Evolutionary conservation across 176 grass and related monocot genomes (phyloP), one percentile per base, ranked within the genome.

Genomic region (Aegilops sharonensis): DNA sequence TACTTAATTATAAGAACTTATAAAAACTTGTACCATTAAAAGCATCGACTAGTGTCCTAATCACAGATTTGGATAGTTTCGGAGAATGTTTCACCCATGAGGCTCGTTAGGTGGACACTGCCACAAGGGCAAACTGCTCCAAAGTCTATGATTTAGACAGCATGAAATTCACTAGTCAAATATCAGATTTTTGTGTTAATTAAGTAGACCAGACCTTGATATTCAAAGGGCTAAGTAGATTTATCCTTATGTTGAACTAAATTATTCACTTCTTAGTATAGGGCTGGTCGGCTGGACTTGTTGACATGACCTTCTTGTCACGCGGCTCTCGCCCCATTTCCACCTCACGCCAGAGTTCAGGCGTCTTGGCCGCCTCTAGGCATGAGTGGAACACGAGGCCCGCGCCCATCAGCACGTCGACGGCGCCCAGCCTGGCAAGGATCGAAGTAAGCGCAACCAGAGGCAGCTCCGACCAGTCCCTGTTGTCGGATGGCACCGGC

Each of bases 331-430:
- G 12, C 30, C 29, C 5, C 83, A 85, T 85, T n/a, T 85, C 62
- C 8, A 85, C 30, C n/a, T 20, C n/a, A 4, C 56, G 2, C 59
- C 83, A 85, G 1, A 76, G 72, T 2, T n/a, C 1, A 2, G 70
- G 39, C 60, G 32, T 15, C 40, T 36, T 65, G 10, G 83, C 59
- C 27, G 59, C 59, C 11, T 52, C 27, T 2, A 84, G 68, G 72
- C 72, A 85, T 5, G 39, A 75, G 59, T n/a, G 60, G 83, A 60
- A 85, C 18, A 66, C 83, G 59, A 85, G 83, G 25, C 83, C 72
- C 0, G 82, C 40, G 2, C 83, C 83, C 83, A 66, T 77, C 17
- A 85, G 59, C 52, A 77, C 18, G 18, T 85, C 71, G 3, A 85
- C 6, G 3, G 59, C 7, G 11, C 72, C 25, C 1, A 77, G 59